Base-by-base conservation (phyloP, 2,329 filamentous ascomycete genomes). In the Parafenestella ontariensis region DNA sequence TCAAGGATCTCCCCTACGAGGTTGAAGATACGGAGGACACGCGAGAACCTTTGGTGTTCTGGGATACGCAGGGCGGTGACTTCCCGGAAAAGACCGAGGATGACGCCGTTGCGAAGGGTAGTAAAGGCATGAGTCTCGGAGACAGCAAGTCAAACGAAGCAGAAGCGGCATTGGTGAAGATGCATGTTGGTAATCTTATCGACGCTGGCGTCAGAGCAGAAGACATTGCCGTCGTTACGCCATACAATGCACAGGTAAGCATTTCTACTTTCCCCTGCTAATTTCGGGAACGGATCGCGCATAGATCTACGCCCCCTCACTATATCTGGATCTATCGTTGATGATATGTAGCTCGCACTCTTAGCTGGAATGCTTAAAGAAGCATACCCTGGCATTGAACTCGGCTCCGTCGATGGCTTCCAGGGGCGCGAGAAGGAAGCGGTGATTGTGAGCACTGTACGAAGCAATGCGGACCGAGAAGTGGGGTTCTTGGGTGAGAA, bases 371-470 rank as follows among this genome's bases (percentile, higher is more conserved):
- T 89, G 61, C 83, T 99, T 45, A 95, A 94, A 71, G 90, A 95
- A 56, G 80, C 82, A 34, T 96, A 89, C 66, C 89, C 90, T 0
- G 92, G 89, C 11, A 87, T 99, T 46, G 95, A 99, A 75, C 82
- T 99, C n/a, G 95, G 95, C 29, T 96, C 92, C 67, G 91, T 99
- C 2, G 95, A 99, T 75, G 95, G 94, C 2, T 99, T 99, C 73
- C 95, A 99, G 76, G 95, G 95, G 29, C 87, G 95, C 17, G 95
- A 99, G 77, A 99, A 99, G 77, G 95, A 99, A 76, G 95, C 91
- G 2, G 89, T 99, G 15, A 85, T 99, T 34, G 88, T 99, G 46
- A 96, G 89, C 75, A 83, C 98, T n/a, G 95, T 99, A 52, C 85
- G 95, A 62, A 97, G 93, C 76, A 99, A 99, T 72, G 64, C 86